phyloP scores from a whole-genome alignment of 192 early-diverging fungal genomes.

The Physocladia obscura region DNA sequence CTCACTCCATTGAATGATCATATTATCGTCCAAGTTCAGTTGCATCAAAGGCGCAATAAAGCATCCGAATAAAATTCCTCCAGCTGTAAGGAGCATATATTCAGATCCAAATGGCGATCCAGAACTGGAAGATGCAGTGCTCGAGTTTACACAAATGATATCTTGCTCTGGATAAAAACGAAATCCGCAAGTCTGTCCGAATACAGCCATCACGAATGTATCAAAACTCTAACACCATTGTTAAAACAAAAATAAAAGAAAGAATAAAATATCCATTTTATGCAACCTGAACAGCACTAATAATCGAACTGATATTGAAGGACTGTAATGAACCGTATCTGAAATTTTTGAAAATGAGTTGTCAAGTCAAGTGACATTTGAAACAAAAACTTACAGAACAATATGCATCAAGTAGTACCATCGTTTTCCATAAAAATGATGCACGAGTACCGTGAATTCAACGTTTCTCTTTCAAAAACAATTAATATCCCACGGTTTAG shows the following conservation, averaged over 20 bases:
- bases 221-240: conserved; percentile 59
- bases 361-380: not conserved
- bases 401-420: conserved; percentile 65
- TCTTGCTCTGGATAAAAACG: conserved; percentile 54
- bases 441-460: conserved; percentile 70
- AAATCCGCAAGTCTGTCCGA: conserved; percentile 68
- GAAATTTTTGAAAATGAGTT: not conserved
- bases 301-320: conserved; percentile 70
- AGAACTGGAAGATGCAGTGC: conserved; percentile 29
- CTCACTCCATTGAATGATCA: conserved; percentile 61
- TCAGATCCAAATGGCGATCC: conserved; percentile 59
- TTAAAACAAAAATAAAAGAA: no score
- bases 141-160: conserved; percentile 51
- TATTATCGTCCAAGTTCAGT: conserved; percentile 68
- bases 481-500: not conserved
- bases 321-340: conserved; percentile 64
- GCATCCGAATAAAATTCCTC: conserved; percentile 51
- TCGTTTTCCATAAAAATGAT: conserved; percentile 63
- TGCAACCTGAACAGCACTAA: conserved; percentile 68
- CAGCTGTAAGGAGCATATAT: conserved; percentile 61
- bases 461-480: conserved; percentile 51
- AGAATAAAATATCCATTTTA: not conserved
- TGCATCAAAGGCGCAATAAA: conserved; percentile 60
- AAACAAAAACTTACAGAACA: conserved; percentile 44
- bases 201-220: conserved; percentile 57